phyloP scores from a whole-genome alignment of 2,329 filamentous ascomycete species.

The Epichloe typhina region DNA sequence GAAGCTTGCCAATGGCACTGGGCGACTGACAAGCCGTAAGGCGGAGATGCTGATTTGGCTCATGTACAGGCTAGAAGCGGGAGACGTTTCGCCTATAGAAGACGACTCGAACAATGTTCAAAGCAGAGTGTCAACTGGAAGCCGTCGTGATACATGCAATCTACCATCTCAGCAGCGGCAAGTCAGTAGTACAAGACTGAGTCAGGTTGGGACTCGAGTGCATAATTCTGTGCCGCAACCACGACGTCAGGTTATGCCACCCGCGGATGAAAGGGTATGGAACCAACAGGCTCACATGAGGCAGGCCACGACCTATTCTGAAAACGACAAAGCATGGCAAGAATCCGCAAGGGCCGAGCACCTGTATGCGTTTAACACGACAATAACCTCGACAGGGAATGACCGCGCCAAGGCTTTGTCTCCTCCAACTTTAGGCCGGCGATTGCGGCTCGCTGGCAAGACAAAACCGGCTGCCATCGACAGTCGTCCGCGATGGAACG shows the following conservation, averaged over 20 bases:
- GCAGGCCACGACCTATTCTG: background rate
- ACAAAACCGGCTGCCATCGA: conserved; percentile 25
- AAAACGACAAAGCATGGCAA: background rate
- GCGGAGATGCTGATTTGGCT: background rate
- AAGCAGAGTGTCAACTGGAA: conserved; percentile 9
- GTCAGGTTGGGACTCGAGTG: background rate
- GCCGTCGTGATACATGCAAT: conserved; percentile 7
- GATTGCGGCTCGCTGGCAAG: conserved; percentile 21
- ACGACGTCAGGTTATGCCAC: background rate
- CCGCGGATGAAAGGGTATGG: background rate
- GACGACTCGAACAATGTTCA: conserved; percentile 27
- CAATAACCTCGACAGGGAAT: conserved; percentile 12
- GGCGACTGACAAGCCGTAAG: background rate
- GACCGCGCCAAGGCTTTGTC: conserved; percentile 14
- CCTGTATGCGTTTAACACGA: background rate
- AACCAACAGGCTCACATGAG: conserved; percentile 1
- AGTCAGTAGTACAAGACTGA: conserved; percentile 1
- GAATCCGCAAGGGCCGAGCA: background rate
- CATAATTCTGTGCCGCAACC: background rate
- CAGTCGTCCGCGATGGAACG: conserved; percentile 53
- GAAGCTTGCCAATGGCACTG: background rate
- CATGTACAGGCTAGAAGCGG: conserved; percentile 12
- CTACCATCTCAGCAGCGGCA: conserved; percentile 6
- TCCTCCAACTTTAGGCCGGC: conserved; percentile 19
- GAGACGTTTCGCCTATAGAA: conserved; percentile 41